Base-by-base conservation (phyloP, 164 flowering plant species). In the Macadamia tetraphylla region DNA sequence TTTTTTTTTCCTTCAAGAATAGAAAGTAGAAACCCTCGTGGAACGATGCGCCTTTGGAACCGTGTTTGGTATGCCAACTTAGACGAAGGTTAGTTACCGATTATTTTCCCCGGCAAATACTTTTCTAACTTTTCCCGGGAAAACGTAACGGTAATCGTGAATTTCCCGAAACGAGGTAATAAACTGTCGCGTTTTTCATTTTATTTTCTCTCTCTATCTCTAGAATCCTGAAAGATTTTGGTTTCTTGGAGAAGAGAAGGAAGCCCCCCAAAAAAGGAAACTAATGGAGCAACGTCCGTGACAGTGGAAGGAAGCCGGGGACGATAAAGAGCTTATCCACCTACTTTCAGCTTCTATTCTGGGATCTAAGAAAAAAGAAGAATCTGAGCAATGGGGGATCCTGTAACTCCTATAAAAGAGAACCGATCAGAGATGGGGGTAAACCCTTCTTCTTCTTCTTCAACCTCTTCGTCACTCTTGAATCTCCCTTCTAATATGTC, bases 401-500 rank as follows among this genome's bases (percentile, higher is more conserved):
- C 77, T n/a, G 58, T 69, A 55, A 48, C 55, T 43, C 72, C 77
- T 29, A 60, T 72, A 53, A 58, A 58, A 42, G 71, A 56, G 52
- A 63, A 55, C 46, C 71, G 56, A 52, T 62, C 79, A 49, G 35
- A 64, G 51, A 53, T 9, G 6, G 48, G 71, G 35, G 53, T 53
- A 63, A 44, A 65, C 8, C 58, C 73, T n/a, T 57, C 71, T 40
- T 32, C 75, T 44, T 32, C 75, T 44, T 14, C 53, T 49, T 14
- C 53, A 1, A 62, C 70, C 9, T 42, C 70, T 42, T 65, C 83
- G 7, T 64, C 76, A 5, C 73, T 55, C 44, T 72, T 77, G 61
- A 83, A 81, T 77, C 77, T 79, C 9, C 85, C 84, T 23, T 57
- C 88, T 0, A 46, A 77, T 56, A 75, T 81, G 74, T 66, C 86